Percentiles rank a stretch among this genome's conserved stretches.
Evolutionary conservation across 179 eudicot genomes (phyloP).

Genomic region (Gypsophila paniculata): DNA sequence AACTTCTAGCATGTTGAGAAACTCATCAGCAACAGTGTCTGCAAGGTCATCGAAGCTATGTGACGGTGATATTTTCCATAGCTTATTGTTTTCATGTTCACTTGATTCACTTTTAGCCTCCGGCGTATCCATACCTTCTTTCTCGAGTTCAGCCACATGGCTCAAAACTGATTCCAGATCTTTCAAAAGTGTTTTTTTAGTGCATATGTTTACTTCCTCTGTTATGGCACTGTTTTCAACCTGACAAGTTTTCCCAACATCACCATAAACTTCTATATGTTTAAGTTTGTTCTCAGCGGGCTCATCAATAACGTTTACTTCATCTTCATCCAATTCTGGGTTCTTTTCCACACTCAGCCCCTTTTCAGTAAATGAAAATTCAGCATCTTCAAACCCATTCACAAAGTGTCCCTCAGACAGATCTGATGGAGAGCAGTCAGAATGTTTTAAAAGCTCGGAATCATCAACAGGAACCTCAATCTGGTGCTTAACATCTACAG

Average conservation of each 20-base stretch:
- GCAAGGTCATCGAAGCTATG: conserved; percentile 61
- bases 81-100: conserved; percentile 26
- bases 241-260: conserved; percentile 13
- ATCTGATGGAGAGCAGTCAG: conserved; percentile 25
- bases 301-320: conserved; percentile 21
- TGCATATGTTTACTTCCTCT: conserved; percentile 31
- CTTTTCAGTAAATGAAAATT: conserved; percentile 40
- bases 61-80: conserved; percentile 39
- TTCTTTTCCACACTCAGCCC: conserved; percentile 38
- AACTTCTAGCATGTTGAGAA: conserved; percentile 72
- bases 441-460: conserved; percentile 27
- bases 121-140: conserved; percentile 51
- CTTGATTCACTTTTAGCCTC: conserved; percentile 42
- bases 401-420: conserved; percentile 29
- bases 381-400: conserved; percentile 37
- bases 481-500: conserved; percentile 38
- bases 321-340: conserved; percentile 27
- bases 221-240: conserved; percentile 24
- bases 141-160: conserved; percentile 45
- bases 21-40: conserved; percentile 70
- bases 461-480: conserved; percentile 32
- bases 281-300: conserved; percentile 28
- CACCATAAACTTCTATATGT: conserved; percentile 16
- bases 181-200: conserved; percentile 56
- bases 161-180: conserved; percentile 66